A percentile compares a stretch with the other conserved stretches of the same genome.
Evolutionary conservation across 768 basidiomycete genomes (phyloP).

Genomic region (Leucogyrophana mollusca): DNA sequence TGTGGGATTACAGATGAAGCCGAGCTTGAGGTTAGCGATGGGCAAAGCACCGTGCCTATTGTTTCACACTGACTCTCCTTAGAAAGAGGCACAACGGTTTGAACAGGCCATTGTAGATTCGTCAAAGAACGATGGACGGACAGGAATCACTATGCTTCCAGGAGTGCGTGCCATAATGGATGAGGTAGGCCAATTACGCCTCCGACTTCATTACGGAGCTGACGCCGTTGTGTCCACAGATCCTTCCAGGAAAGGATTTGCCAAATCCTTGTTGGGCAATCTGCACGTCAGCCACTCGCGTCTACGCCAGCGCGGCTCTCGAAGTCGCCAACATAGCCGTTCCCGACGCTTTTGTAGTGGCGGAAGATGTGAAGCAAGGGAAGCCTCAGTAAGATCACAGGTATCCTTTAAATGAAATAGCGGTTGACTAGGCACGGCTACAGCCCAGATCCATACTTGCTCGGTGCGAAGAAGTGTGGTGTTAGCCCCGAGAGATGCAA

Average conservation of each 20-base stretch:
- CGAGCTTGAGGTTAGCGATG: slow-evolving; percentile 59
- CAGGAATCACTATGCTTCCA: slow-evolving; percentile 69
- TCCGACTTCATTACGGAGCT: slow-evolving; percentile 7
- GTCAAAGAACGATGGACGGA: slow-evolving; percentile 49
- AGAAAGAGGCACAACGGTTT: slow-evolving; percentile 77
- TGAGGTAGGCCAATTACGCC: slow-evolving; percentile 37
- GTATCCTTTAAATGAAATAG: slow-evolving; percentile 3
- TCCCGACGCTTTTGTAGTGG: slow-evolving; percentile 73
- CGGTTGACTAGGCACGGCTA: background rate
- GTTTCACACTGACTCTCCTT: slow-evolving; percentile 5
- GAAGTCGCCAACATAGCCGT: slow-evolving; percentile 61
- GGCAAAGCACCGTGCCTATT: background rate
- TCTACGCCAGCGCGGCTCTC: slow-evolving; percentile 75
- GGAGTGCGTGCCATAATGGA: slow-evolving; percentile 63
- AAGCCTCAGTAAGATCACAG: slow-evolving; percentile 63
- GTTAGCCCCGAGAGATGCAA: slow-evolving; percentile 62
- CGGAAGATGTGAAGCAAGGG: slow-evolving; percentile 80
- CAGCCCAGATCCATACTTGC: slow-evolving; percentile 88
- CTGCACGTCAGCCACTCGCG: slow-evolving; percentile 80
- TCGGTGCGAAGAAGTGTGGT: slow-evolving; percentile 73
- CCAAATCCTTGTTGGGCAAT: slow-evolving; percentile 81
- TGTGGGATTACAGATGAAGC: slow-evolving; percentile 67
- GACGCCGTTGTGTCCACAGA: slow-evolving; percentile 14
- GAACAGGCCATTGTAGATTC: slow-evolving; percentile 75
- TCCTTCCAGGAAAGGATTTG: slow-evolving; percentile 21